phyloP scores from a whole-genome alignment of 371 early-diverging fungal species.

The Choanephora cucurbitarum region DNA sequence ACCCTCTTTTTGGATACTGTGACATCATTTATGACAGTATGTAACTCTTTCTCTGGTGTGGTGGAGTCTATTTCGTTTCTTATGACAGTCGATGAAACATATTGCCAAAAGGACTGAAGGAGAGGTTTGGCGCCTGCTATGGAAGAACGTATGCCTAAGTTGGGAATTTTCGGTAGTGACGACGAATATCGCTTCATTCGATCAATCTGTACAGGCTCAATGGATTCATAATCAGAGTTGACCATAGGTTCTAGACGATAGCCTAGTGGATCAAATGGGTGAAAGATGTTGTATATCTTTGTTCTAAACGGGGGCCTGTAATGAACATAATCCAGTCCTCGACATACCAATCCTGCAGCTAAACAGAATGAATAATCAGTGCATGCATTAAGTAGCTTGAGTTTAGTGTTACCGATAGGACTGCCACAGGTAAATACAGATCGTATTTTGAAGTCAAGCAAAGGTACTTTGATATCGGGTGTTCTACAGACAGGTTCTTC shows the following conservation, averaged over 20 bases:
- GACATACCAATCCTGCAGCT: constrained; percentile 61
- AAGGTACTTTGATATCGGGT: constrained; percentile 25
- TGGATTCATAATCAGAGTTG: constrained; percentile 51
- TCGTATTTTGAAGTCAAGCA: constrained; percentile 40
- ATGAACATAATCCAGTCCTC: constrained; percentile 53
- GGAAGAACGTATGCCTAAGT: constrained; percentile 32
- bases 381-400: background rate
- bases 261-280: constrained; percentile 71
- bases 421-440: constrained; percentile 61
- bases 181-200: constrained; percentile 7
- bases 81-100: constrained; percentile 5
- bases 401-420: constrained; percentile 48
- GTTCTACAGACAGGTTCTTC: background rate
- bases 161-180: constrained; percentile 27
- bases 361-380: too few relatives aligned
- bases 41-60: background rate
- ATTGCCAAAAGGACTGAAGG: constrained; percentile 25
- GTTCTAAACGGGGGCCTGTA: constrained; percentile 59
- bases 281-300: constrained; percentile 63
- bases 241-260: constrained; percentile 70
- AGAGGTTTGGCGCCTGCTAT: constrained; percentile 30
- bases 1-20: too few relatives aligned
- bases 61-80: background rate
- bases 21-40: background rate
- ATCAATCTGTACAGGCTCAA: constrained; percentile 50